Evolutionary conservation across 2,329 filamentous ascomycete species (phyloP).

Genomic region (Cryphonectria parasitica): DNA sequence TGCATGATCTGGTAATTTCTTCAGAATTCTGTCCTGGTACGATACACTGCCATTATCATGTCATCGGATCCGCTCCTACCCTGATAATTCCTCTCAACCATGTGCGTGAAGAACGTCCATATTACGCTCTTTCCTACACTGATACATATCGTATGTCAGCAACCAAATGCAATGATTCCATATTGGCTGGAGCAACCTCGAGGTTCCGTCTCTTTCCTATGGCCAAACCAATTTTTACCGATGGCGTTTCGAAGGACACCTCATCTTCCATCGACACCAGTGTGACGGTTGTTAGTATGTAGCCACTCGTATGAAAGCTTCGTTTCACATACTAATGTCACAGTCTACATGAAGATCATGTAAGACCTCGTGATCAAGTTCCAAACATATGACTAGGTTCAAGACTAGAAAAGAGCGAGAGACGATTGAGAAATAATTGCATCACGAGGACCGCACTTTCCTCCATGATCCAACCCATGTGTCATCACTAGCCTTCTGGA

Average conservation of each 20-base stretch:
- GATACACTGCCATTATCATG: background rate
- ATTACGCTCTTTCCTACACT: constrained; percentile 52
- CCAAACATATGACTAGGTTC: constrained; percentile 54
- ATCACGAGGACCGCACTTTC: constrained; percentile 57
- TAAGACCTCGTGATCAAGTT: constrained; percentile 58
- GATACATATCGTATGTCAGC: constrained; percentile 36
- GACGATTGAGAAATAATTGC: constrained; percentile 54
- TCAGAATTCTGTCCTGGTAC: background rate
- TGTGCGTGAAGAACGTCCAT: constrained; percentile 48
- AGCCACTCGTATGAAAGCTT: constrained; percentile 64
- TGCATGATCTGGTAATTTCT: too few relatives aligned
- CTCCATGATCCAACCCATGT: constrained; percentile 61
- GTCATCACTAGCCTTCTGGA: constrained; percentile 64
- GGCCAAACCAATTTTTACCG: constrained; percentile 54
- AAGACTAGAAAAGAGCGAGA: constrained; percentile 57
- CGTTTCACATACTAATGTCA: constrained; percentile 48
- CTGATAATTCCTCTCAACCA: constrained; percentile 38
- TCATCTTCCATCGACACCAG: constrained; percentile 56
- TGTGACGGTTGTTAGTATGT: constrained; percentile 62
- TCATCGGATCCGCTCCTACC: background rate
- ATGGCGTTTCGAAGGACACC: constrained; percentile 60
- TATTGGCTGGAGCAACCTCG: constrained; percentile 49
- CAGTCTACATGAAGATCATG: constrained; percentile 54
- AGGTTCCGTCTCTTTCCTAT: constrained; percentile 59
- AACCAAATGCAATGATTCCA: constrained; percentile 55